phyloP scores from a whole-genome alignment of 306 rosid species.

The Quercus glauca region DNA sequence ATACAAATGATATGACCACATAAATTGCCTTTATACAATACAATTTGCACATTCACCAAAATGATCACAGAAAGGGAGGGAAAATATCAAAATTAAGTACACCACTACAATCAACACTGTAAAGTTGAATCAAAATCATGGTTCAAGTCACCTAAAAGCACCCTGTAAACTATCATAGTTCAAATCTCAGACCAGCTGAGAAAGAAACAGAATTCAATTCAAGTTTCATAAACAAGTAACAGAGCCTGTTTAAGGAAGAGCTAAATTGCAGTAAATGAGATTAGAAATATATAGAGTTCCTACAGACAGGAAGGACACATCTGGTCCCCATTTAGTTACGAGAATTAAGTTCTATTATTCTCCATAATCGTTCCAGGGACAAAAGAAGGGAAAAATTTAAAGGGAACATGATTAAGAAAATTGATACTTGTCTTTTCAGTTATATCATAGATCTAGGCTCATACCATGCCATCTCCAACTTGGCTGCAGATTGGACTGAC shows the following conservation, averaged over 20 bases:
- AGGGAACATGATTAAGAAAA: conserved; percentile 39
- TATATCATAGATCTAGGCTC: conserved; percentile 58
- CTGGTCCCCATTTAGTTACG: conserved; percentile 53
- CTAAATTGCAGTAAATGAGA: conserved; percentile 56
- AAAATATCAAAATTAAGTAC: conserved; percentile 20
- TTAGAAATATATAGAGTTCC: conserved; percentile 66
- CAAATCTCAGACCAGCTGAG: conserved; percentile 19
- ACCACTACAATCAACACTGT: conserved; percentile 10
- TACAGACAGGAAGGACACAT: conserved; percentile 52
- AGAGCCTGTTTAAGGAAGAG: conserved; percentile 33
- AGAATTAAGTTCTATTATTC: conserved; percentile 47
- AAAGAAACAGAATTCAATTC: conserved; percentile 25
- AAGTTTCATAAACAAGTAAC: conserved; percentile 31
- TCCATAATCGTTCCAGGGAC: conserved; percentile 39
- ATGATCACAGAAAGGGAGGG: conserved; percentile 3
- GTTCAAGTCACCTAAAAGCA: conserved; percentile 24
- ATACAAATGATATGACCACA: conserved; percentile 1
- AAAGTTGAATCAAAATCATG: conserved; percentile 16
- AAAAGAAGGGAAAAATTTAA: conserved; percentile 28
- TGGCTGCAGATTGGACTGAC: conserved; percentile 83
- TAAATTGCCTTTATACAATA: background rate
- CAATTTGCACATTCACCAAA: conserved; percentile 17
- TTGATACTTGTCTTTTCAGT: conserved; percentile 36
- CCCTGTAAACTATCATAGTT: conserved; percentile 22
- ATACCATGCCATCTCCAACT: conserved; percentile 88